These are phyloP conservation scores for Mortierella alpina DNA, from an alignment of 192 early-diverging fungal species.

Conservation along the genomic window DNA sequence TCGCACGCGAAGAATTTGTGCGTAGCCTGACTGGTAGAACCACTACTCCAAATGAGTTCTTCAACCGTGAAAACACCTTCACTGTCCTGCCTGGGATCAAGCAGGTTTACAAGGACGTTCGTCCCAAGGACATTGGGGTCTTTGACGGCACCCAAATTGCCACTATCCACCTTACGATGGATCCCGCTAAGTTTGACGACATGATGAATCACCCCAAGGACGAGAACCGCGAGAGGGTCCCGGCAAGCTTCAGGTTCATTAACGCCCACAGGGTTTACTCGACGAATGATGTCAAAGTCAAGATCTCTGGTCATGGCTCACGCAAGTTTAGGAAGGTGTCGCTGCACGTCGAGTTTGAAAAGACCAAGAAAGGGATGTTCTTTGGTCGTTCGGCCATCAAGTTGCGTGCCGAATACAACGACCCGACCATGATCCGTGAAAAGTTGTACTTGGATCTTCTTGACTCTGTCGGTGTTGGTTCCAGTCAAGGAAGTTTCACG, in stretches of 20 bases:
- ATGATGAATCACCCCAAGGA: conserved; percentile 45
- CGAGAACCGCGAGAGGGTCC: conserved; percentile 20
- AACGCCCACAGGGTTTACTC: conserved; percentile 27
- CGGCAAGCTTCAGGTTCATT: conserved; percentile 29
- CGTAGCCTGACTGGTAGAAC: conserved; percentile 15
- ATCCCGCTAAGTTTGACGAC: conserved; percentile 21
- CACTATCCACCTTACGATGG: conserved; percentile 39
- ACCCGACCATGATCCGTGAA: conserved; percentile 54
- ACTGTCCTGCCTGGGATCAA: conserved; percentile 13
- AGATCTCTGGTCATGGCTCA: conserved; percentile 53
- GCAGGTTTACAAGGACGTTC: conserved; percentile 16
- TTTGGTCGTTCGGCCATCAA: conserved; percentile 48
- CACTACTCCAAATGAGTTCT: conserved; percentile 37
- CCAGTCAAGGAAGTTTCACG: conserved; percentile 26
- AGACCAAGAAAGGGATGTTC: conserved; percentile 30
- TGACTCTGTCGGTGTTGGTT: conserved; percentile 18
- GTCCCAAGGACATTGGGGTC: conserved; percentile 9
- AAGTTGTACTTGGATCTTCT: conserved; percentile 52
- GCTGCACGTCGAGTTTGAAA: conserved; percentile 50
- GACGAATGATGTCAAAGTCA: conserved; percentile 45
- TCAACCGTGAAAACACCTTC: conserved; percentile 9
- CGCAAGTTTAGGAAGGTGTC: conserved; percentile 53
- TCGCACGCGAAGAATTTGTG: conserved; percentile 16
- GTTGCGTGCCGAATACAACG: conserved; percentile 34
- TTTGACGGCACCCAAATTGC: conserved; percentile 57